Evolutionary conservation across 805 yeast species (phyloP).

Genomic region (Candida palmyrensis): DNA sequence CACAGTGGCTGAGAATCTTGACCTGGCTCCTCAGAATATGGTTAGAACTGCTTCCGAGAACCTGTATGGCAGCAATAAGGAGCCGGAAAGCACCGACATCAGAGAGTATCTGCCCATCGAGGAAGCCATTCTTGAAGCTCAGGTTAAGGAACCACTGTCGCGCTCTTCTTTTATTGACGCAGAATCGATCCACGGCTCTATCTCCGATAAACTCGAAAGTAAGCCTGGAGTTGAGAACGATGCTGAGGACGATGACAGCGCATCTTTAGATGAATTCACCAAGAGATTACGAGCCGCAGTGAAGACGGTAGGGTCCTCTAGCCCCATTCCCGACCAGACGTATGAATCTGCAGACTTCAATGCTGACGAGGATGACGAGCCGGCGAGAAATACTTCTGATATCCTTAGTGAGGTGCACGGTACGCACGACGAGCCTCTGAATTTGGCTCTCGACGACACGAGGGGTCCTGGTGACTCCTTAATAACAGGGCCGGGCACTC

Average conservation of each 20-base stretch:
- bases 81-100: too few relatives aligned
- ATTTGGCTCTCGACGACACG: too few relatives aligned
- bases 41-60: neutral
- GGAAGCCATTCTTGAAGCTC: neutral
- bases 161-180: conserved; percentile 1
- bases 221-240: neutral
- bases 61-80: too few relatives aligned
- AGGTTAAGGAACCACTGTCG: conserved; percentile 5
- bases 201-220: conserved; percentile 1
- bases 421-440: too few relatives aligned
- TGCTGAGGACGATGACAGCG: neutral
- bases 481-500: too few relatives aligned
- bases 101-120: neutral
- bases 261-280: conserved; percentile 4
- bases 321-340: too few relatives aligned
- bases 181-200: conserved; percentile 1
- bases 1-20: too few relatives aligned
- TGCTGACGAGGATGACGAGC: too few relatives aligned
- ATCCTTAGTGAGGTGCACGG: too few relatives aligned
- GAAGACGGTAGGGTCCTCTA: conserved; percentile 3
- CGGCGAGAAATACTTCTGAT: too few relatives aligned
- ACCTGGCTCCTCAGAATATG: neutral
- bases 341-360: too few relatives aligned
- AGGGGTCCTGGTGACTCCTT: too few relatives aligned
- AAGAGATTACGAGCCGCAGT: conserved; percentile 4